Evolutionary conservation across 352 stramenopile genomes (phyloP).

Genomic region (Pythium rhizo-oryzae): DNA sequence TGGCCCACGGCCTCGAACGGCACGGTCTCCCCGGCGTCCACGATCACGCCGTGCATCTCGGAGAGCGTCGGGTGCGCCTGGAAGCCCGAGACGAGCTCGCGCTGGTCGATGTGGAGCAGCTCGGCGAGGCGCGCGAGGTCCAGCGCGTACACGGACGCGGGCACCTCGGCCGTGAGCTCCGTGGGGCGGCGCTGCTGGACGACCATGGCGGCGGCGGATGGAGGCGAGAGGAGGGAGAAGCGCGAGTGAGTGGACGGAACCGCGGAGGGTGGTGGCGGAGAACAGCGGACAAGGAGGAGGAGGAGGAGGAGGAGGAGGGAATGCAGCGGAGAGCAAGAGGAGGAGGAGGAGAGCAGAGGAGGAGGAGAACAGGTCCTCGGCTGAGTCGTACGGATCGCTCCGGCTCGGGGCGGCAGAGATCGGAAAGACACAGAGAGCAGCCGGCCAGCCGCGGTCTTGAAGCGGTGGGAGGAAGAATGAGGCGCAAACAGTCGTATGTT

Average conservation of each 20-base stretch:
- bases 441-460: neutral
- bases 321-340: neutral
- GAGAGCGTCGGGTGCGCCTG: conserved; percentile 54
- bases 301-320: neutral
- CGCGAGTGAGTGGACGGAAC: neutral
- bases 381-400: neutral
- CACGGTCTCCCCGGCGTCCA: conserved; percentile 74
- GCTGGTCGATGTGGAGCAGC: conserved; percentile 31
- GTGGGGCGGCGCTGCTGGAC: conserved; percentile 32
- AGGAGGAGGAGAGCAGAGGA: neutral
- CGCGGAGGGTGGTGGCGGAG: neutral
- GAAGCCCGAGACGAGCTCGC: conserved; percentile 50
- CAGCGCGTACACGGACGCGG: conserved; percentile 34
- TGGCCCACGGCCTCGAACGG: conserved; percentile 71
- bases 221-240: conserved; percentile 4
- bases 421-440: neutral
- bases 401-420: conserved; percentile 4
- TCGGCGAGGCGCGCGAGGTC: conserved; percentile 30
- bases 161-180: conserved; percentile 34
- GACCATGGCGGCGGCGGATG: conserved; percentile 13
- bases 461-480: neutral
- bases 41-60: conserved; percentile 79
- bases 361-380: neutral
- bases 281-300: neutral
- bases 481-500: conserved; percentile 1